phyloP scores from a whole-genome alignment of 2,329 filamentous ascomycete species.

The Arthrobotrys iridis region DNA sequence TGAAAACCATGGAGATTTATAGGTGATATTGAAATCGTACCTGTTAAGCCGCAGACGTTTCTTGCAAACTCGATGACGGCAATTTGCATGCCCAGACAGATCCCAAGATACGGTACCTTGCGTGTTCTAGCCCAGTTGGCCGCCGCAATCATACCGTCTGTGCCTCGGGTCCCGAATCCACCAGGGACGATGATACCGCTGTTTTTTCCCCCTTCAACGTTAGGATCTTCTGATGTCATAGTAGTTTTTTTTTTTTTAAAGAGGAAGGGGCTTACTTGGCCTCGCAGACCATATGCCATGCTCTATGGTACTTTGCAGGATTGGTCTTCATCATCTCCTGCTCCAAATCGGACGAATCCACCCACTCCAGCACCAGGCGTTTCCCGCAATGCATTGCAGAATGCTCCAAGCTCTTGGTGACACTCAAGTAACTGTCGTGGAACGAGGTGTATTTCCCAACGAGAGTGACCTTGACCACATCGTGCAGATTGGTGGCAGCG shows the following conservation, averaged over 20 bases:
- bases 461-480: conserved; percentile 80
- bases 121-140: conserved; percentile 88
- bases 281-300: conserved; percentile 81
- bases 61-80: conserved; percentile 90
- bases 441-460: conserved; percentile 92
- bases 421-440: conserved; percentile 84
- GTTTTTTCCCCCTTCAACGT: neutral
- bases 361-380: conserved; percentile 82
- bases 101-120: conserved; percentile 82
- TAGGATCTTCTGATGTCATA: neutral
- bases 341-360: conserved; percentile 87
- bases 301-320: conserved; percentile 81
- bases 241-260: neutral
- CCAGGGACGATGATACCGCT: conserved; percentile 75
- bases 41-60: conserved; percentile 73
- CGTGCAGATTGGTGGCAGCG: conserved; percentile 72
- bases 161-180: conserved; percentile 83
- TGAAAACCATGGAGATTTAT: too few species aligned
- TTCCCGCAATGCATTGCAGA: conserved; percentile 84
- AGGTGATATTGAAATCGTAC: conserved; percentile 33
- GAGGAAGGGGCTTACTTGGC: conserved; percentile 64
- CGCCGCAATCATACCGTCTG: conserved; percentile 87
- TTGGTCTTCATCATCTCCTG: conserved; percentile 69
- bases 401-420: conserved; percentile 89
- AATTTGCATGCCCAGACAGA: conserved; percentile 92